These are phyloP conservation scores for Peronosclerospora sorghi DNA, from an alignment of 352 stramenopile genomes.

Conservation along the genomic window DNA sequence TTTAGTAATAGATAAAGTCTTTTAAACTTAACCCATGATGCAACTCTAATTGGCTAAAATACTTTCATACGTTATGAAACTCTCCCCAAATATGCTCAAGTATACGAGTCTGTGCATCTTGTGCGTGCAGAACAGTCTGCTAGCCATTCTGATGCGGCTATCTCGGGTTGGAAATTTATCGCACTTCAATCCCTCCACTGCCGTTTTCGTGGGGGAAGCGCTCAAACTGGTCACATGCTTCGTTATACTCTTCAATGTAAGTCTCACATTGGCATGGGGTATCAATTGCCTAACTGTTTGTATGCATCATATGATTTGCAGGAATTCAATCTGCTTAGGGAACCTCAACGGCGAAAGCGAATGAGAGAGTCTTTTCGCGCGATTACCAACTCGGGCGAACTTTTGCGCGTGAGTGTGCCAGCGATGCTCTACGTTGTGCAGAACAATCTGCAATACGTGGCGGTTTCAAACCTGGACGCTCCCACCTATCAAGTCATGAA, in stretches of 20 bases:
- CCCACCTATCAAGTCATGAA: conserved; percentile 76
- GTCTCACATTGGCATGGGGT: neutral
- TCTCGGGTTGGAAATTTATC: conserved; percentile 57
- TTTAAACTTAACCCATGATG: no score
- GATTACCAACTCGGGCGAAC: conserved; percentile 51
- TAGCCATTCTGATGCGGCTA: conserved; percentile 74
- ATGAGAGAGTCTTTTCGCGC: conserved; percentile 19
- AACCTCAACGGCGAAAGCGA: conserved; percentile 17
- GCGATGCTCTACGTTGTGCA: conserved; percentile 74
- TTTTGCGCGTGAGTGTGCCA: conserved; percentile 66
- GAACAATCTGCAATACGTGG: conserved; percentile 80
- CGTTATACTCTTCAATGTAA: conserved; percentile 33
- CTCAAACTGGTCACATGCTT: conserved; percentile 54
- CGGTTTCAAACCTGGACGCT: conserved; percentile 70
- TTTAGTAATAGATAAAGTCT: no score
- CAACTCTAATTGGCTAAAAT: no score
- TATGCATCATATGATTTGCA: conserved; percentile 5
- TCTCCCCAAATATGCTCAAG: conserved; percentile 47
- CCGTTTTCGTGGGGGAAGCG: conserved; percentile 59
- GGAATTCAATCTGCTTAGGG: conserved; percentile 17
- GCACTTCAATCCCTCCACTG: conserved; percentile 65
- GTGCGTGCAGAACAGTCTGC: conserved; percentile 71
- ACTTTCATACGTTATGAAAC: conserved; percentile 10
- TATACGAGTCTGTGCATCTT: conserved; percentile 64
- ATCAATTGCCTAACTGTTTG: neutral